Percentiles rank a stretch among this genome's conserved stretches.
Conservation (phyloP, 148 eudicot species). For the Cornus florida region DNA sequence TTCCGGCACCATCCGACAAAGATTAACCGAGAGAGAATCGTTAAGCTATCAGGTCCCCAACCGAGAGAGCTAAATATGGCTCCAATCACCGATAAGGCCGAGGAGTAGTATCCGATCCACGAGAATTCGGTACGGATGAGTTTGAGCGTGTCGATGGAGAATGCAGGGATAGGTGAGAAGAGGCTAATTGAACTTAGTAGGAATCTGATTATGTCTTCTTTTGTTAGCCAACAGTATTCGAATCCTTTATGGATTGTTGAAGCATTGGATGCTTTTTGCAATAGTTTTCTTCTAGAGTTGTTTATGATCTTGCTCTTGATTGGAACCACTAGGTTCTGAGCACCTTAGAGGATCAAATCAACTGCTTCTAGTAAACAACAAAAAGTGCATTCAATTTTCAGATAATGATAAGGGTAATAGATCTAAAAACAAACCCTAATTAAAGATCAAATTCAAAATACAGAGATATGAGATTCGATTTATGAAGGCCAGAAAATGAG, state of each 20-base stretch:
- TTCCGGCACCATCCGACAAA: too few relatives aligned
- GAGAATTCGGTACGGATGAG: constrained; percentile 46
- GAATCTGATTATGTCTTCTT: constrained; percentile 76
- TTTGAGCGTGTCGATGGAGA: constrained; percentile 55
- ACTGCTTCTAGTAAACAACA: constrained; percentile 79
- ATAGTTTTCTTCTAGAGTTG: constrained; percentile 35
- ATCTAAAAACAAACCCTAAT: background rate
- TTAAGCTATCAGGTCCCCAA: too few relatives aligned
- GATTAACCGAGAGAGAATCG: too few relatives aligned
- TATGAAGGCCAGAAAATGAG: background rate
- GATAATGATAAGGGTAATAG: too few relatives aligned
- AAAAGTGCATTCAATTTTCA: background rate
- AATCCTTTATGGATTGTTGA: constrained; percentile 44
- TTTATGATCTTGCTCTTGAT: constrained; percentile 32
- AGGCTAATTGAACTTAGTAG: constrained; percentile 64
- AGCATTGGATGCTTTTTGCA: constrained; percentile 18
- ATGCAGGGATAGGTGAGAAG: constrained; percentile 55
- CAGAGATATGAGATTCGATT: background rate
- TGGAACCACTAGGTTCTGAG: constrained; percentile 78
- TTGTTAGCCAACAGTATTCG: constrained; percentile 82
- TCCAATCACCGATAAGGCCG: constrained; percentile 43
- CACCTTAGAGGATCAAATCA: constrained; percentile 69
- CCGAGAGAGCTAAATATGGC: constrained; percentile 44
- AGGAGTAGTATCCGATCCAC: constrained; percentile 50
- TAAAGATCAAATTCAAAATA: background rate